Evolutionary conservation across 2,329 filamentous ascomycete genomes (phyloP), one percentile per base, ranked within the genome.

Genomic region (Elsinoe australis): DNA sequence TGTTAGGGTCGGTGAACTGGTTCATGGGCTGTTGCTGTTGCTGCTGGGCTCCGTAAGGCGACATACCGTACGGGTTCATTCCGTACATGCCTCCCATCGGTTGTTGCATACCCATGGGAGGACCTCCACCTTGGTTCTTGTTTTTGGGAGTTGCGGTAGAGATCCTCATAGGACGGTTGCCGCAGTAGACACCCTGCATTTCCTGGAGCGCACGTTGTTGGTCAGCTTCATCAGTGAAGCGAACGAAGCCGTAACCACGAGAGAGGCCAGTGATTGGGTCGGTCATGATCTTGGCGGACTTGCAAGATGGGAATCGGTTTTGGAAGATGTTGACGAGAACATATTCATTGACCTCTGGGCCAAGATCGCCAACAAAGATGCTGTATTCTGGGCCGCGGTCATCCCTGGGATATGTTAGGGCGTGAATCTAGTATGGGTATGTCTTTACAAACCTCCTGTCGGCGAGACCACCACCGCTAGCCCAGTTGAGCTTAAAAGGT

Each of bases 241-340:
- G 87, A 47, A 98, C 92, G 61, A 98, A 98, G 38, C 92, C 92
- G 62, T 98, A 98, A 49, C 92, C 92, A 54, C 92, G 88, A 55
- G 89, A 95, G 79, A 96, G 90, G 59, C 92, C 92, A 55, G 85
- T 94, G 70, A 96, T 92, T 53, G 92, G 90, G 63, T 98, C 92
- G 52, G 90, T 95, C 92, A 98, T 98, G 70, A 98, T 98, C 78
- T 98, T 98, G 62, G 92, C 92, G 29, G 88, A 95, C 75, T 96
- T 96, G 85, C 90, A 96, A 6, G 88, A 94, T 0, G 85, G 85
- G 75, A 94, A 98, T 53, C 90, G 87, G 63, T 82, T 84, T 72
- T 96, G 90, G 79, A 98, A 98, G 44, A 98, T 82, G 19, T 89
- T 94, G 47, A 96, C 90, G 52, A 98, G 76, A 50, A 96, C 90